Evolutionary conservation across 2,329 filamentous ascomycete species (phyloP).

Genomic region (Nemania bipapillata): DNA sequence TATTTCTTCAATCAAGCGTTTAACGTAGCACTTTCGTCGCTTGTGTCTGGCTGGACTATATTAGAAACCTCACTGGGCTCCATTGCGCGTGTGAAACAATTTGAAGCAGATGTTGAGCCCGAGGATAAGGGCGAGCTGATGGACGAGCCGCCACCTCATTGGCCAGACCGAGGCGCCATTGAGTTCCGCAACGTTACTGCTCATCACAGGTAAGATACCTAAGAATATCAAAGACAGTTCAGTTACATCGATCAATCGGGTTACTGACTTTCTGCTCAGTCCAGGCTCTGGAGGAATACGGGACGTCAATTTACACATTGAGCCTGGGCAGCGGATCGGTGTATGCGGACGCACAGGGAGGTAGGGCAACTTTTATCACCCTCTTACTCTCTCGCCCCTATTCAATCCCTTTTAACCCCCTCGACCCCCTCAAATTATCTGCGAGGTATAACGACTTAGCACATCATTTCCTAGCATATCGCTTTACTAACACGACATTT

Average conservation of each 20-base stretch:
- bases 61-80: constrained; percentile 7
- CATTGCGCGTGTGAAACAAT: neutral
- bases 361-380: neutral
- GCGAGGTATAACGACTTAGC: neutral
- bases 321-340: neutral
- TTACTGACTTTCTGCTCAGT: neutral
- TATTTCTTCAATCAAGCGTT: neutral
- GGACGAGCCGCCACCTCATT: neutral
- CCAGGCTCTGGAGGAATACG: neutral
- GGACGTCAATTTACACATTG: neutral
- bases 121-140: neutral
- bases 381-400: neutral
- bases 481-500: neutral
- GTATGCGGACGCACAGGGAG: neutral
- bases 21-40: neutral
- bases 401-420: neutral
- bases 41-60: neutral
- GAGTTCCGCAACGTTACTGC: neutral
- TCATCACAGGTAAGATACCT: neutral
- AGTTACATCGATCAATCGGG: neutral
- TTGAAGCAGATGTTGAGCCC: neutral
- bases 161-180: neutral
- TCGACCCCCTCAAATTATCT: neutral
- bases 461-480: neutral
- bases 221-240: neutral